Percentiles rank a stretch among this genome's conserved stretches.
These are phyloP conservation scores for Globisporangium parvum DNA, from an alignment of 352 stramenopile species.

Conservation along the genomic window DNA sequence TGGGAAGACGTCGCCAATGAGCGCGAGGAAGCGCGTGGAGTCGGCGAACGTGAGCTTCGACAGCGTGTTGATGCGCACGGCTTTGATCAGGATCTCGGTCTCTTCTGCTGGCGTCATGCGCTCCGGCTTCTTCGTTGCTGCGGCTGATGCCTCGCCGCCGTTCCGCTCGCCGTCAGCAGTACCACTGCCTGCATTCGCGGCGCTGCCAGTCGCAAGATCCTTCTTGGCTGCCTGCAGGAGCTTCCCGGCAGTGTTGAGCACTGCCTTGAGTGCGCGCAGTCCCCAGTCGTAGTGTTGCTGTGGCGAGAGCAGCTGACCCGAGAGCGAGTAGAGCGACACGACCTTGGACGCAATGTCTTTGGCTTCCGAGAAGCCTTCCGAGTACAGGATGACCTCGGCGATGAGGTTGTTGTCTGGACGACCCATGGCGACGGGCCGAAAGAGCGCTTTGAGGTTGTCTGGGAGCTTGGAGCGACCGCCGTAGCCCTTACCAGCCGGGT, in stretches of 20 bases:
- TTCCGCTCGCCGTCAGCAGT: conserved; percentile 12
- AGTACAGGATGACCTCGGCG: conserved; percentile 90
- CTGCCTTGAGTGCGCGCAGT: conserved; percentile 90
- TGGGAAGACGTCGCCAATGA: conserved; percentile 93
- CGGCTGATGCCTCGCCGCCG: conserved; percentile 1
- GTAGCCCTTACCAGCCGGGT: conserved; percentile 92
- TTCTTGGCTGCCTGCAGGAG: conserved; percentile 84
- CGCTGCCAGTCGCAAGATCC: conserved; percentile 23
- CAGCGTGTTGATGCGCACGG: conserved; percentile 93
- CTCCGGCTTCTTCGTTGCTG: conserved; percentile 2
- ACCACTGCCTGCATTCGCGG: neutral
- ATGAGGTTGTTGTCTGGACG: conserved; percentile 92
- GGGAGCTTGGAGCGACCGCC: conserved; percentile 89
- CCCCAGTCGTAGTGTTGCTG: conserved; percentile 95
- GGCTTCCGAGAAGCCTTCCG: conserved; percentile 87
- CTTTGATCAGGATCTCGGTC: conserved; percentile 92
- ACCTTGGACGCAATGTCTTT: conserved; percentile 90
- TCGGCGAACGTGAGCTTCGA: conserved; percentile 94
- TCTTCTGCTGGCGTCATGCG: conserved; percentile 70
- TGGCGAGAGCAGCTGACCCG: conserved; percentile 71
- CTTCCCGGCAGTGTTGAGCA: conserved; percentile 92
- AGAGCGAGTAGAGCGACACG: conserved; percentile 89
- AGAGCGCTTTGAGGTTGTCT: conserved; percentile 94
- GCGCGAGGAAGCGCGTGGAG: conserved; percentile 81
- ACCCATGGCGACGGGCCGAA: conserved; percentile 92